Conservation (phyloP, 2,329 filamentous ascomycete genomes). For the Aspergillus tanneri region DNA sequence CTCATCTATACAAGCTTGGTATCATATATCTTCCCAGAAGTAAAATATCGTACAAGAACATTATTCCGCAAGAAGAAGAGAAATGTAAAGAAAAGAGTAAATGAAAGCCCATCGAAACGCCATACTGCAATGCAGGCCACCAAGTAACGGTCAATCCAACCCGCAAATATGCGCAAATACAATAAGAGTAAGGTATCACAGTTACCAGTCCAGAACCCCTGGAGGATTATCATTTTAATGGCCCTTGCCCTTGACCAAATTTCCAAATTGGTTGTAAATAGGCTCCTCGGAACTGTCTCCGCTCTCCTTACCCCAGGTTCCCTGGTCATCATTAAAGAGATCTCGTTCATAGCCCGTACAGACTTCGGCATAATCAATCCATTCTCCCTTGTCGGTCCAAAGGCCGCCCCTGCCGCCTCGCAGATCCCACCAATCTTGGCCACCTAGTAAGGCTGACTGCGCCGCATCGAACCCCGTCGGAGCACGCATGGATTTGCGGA, state of each 20-base stretch:
- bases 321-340: constrained; percentile 51
- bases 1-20: too few species aligned
- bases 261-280: constrained; percentile 42
- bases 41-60: too few species aligned
- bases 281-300: constrained; percentile 30
- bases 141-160: constrained; percentile 1
- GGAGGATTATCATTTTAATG: constrained; percentile 4
- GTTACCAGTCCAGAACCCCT: not conserved
- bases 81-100: not conserved
- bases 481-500: constrained; percentile 50
- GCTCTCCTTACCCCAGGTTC: constrained; percentile 40
- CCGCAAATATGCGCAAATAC: not conserved
- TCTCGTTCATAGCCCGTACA: constrained; percentile 46
- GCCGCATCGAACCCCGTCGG: constrained; percentile 45
- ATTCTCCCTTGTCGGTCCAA: constrained; percentile 53
- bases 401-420: constrained; percentile 55
- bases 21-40: too few species aligned
- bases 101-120: constrained; percentile 3
- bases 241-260: constrained; percentile 37
- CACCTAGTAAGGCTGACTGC: constrained; percentile 47
- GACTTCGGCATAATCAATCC: constrained; percentile 52
- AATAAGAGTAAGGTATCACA: not conserved
- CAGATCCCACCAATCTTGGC: constrained; percentile 50
- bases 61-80: not conserved
- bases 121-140: constrained; percentile 1